Conservation (phyloP, 495 filamentous ascomycete genomes). For the Talaromyces wortmannii region DNA sequence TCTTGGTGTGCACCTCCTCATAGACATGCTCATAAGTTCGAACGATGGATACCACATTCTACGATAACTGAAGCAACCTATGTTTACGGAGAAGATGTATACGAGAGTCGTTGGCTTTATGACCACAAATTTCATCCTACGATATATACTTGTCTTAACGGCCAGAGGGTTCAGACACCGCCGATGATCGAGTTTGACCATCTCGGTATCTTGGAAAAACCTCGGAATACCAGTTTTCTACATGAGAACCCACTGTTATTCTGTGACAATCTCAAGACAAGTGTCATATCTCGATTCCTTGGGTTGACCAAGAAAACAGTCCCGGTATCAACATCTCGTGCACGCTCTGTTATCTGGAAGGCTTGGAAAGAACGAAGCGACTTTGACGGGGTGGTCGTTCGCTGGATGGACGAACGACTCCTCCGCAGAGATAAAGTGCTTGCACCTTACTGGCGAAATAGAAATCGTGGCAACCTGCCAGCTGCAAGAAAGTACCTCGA, state of each 20-base stretch:
- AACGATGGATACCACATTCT: conserved; percentile 54
- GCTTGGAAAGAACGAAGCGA: conserved; percentile 53
- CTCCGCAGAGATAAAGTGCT: conserved; percentile 50
- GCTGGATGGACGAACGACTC: conserved; percentile 58
- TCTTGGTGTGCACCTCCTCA: conserved; percentile 53
- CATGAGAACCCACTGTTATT: conserved; percentile 51
- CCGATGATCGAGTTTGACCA: conserved; percentile 52
- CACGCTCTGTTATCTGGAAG: conserved; percentile 57
- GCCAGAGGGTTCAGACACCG: conserved; percentile 46
- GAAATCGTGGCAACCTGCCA: conserved; percentile 46
- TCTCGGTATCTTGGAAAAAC: conserved; percentile 48
- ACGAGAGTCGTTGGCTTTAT: conserved; percentile 49
- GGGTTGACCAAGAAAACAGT: conserved; percentile 42
- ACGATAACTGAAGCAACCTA: conserved; percentile 55
- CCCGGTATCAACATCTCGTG: conserved; percentile 48
- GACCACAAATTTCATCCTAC: conserved; percentile 58
- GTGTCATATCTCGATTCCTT: conserved; percentile 36
- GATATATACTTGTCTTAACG: conserved; percentile 52
- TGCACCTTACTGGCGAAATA: conserved; percentile 49
- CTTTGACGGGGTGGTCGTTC: conserved; percentile 53
- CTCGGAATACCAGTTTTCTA: conserved; percentile 44
- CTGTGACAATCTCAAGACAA: conserved; percentile 40
- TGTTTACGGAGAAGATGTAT: conserved; percentile 45
- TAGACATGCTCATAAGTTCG: conserved; percentile 42
- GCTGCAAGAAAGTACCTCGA: conserved; percentile 50